These are phyloP conservation scores for Brassica hybrid DNA, from an alignment of 441 rosid genomes.

Conservation along the genomic window DNA sequence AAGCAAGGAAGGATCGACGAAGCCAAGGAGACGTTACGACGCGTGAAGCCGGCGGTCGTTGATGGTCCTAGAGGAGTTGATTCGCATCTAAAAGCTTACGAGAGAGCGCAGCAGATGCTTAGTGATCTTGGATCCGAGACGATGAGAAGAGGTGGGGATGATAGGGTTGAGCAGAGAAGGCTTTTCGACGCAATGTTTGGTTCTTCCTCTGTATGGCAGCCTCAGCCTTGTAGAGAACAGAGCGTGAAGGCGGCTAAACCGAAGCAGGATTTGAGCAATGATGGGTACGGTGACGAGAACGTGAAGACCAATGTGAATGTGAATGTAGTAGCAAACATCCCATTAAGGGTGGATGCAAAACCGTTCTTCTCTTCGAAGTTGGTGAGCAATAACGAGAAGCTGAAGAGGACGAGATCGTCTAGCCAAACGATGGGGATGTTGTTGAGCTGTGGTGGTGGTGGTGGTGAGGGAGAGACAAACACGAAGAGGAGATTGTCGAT, in stretches of 20 bases:
- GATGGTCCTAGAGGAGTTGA: conserved; percentile 92
- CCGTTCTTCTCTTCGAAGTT: conserved; percentile 65
- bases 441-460: conserved; percentile 5
- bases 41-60: conserved; percentile 76
- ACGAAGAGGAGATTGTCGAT: conserved; percentile 66
- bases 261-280: conserved; percentile 14
- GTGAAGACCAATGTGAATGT: conserved; percentile 14
- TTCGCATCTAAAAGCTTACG: conserved; percentile 94
- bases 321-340: conserved; percentile 39
- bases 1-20: conserved; percentile 85
- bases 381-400: conserved; percentile 58
- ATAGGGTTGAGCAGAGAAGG: conserved; percentile 72
- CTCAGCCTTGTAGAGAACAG: conserved; percentile 90
- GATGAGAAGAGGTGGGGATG: conserved; percentile 78
- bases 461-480: conserved; percentile 30
- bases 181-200: conserved; percentile 86
- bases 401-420: conserved; percentile 82
- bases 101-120: conserved; percentile 97
- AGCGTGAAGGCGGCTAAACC: conserved; percentile 51
- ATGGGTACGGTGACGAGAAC: conserved; percentile 40
- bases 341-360: conserved; percentile 66
- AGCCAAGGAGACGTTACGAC: conserved; percentile 76
- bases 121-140: conserved; percentile 82
- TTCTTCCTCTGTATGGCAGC: conserved; percentile 95
- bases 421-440: conserved; percentile 47